A percentile compares a stretch with the other conserved stretches of the same genome.
Evolutionary conservation across 169 alveolate genomes (phyloP).

Genomic region (Plasmodium vivax): DNA sequence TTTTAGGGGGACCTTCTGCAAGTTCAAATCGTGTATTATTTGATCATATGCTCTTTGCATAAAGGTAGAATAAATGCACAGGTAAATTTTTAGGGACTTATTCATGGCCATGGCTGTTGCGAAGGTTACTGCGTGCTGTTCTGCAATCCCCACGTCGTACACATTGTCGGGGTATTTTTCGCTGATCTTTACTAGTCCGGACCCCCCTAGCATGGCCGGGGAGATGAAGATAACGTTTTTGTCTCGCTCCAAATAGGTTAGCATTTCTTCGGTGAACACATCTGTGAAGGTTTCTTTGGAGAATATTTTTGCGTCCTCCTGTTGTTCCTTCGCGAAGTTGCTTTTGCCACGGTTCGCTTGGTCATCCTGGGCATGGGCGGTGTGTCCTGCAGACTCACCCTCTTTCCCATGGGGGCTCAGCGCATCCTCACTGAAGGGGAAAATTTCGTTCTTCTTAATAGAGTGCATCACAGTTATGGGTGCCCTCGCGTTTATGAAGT

Average conservation of each 20-base stretch:
- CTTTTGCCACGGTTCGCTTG: not conserved
- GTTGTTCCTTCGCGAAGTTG: not conserved
- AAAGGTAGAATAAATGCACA: slow-evolving; percentile 89
- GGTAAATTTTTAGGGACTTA: slow-evolving; percentile 84
- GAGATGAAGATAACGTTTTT: slow-evolving; percentile 81
- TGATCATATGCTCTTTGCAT: slow-evolving; percentile 91
- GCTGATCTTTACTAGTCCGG: slow-evolving; percentile 86
- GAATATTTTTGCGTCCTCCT: not conserved
- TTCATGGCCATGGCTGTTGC: slow-evolving; percentile 89
- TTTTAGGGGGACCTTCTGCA: slow-evolving; percentile 86
- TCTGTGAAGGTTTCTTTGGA: slow-evolving; percentile 77
- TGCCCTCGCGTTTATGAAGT: slow-evolving; percentile 81
- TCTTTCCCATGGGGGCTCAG: not conserved
- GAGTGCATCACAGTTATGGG: slow-evolving; percentile 85
- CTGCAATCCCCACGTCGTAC: slow-evolving; percentile 93
- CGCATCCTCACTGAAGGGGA: not conserved
- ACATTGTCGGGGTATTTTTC: slow-evolving; percentile 79
- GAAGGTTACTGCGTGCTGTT: slow-evolving; percentile 92
- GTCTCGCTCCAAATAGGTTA: slow-evolving; percentile 80
- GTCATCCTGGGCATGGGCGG: not conserved
- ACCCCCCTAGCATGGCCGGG: slow-evolving; percentile 91
- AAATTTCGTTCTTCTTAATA: slow-evolving; percentile 62
- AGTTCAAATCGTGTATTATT: slow-evolving; percentile 86
- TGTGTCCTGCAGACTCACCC: not conserved
- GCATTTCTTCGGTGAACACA: slow-evolving; percentile 79